Evolutionary conservation across 495 filamentous ascomycete genomes (phyloP).

Genomic region (Mytilinidion resinicola): DNA sequence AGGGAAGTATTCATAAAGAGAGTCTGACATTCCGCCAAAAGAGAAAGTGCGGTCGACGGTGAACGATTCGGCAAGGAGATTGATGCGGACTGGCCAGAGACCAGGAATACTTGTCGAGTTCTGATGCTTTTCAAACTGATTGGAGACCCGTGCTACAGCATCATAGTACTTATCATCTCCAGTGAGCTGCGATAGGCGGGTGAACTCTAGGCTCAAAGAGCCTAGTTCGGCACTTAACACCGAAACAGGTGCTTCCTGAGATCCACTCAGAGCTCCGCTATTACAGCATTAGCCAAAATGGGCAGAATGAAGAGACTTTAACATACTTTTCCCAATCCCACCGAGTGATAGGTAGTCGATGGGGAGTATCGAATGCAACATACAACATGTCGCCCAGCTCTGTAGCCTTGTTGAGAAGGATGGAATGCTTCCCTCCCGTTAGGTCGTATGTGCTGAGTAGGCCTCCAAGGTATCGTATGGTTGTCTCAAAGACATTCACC

Average conservation of each 20-base stretch:
- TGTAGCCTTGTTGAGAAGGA: slow-evolving; percentile 33
- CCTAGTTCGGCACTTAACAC: slow-evolving; percentile 42
- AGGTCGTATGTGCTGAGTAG: slow-evolving; percentile 44
- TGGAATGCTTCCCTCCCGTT: slow-evolving; percentile 27
- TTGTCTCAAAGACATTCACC: slow-evolving; percentile 40
- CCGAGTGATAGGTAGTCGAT: slow-evolving; percentile 42
- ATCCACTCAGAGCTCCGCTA: slow-evolving; percentile 23
- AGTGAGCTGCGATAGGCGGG: slow-evolving; percentile 35
- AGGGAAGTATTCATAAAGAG: slow-evolving; percentile 38
- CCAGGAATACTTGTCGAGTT: slow-evolving; percentile 35
- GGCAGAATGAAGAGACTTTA: slow-evolving; percentile 26
- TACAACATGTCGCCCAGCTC: slow-evolving; percentile 39
- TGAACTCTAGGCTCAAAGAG: slow-evolving; percentile 37
- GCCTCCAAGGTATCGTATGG: slow-evolving; percentile 47
- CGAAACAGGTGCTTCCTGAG: slow-evolving; percentile 39
- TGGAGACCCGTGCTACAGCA: slow-evolving; percentile 29
- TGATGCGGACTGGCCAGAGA: slow-evolving; percentile 36
- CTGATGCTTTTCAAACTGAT: slow-evolving; percentile 32
- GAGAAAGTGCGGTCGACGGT: slow-evolving; percentile 33
- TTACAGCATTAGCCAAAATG: slow-evolving; percentile 43
- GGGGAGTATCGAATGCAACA: slow-evolving; percentile 37
- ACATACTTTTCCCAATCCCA: slow-evolving; percentile 44
- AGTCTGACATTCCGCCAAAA: slow-evolving; percentile 38
- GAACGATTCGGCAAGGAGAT: slow-evolving; percentile 39
- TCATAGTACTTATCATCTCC: slow-evolving; percentile 37